These are phyloP conservation scores for grape (Vitis vinifera) DNA, from an alignment of 164 flowering plant genomes.

Conservation along the genomic window DNA sequence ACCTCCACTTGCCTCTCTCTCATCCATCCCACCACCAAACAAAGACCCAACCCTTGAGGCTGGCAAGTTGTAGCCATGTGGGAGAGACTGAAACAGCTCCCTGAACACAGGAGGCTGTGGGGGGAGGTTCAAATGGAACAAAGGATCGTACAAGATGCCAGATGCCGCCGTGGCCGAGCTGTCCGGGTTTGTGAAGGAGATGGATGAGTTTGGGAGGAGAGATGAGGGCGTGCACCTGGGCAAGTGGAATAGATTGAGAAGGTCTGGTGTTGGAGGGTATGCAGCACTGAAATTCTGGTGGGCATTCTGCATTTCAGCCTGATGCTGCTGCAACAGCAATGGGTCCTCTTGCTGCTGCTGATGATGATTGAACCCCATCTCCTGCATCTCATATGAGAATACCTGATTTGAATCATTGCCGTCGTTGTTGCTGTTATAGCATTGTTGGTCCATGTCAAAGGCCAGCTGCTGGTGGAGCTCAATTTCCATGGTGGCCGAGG, in stretches of 20 bases:
- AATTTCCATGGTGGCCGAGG: constrained; percentile 18
- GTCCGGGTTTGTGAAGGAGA: constrained; percentile 30
- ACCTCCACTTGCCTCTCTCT: constrained; percentile 37
- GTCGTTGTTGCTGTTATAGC: constrained; percentile 7
- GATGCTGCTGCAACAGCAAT: too few relatives aligned
- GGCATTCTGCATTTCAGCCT: constrained; percentile 9
- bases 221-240: constrained; percentile 44
- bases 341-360: constrained; percentile 9
- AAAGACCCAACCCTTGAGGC: constrained; percentile 33
- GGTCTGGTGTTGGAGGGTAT: constrained; percentile 37
- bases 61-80: constrained; percentile 43
- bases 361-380: constrained; percentile 15
- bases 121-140: constrained; percentile 64
- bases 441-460: constrained; percentile 25
- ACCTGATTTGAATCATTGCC: constrained; percentile 16
- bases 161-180: constrained; percentile 31
- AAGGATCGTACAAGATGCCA: constrained; percentile 49
- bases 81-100: constrained; percentile 63
- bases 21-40: constrained; percentile 47
- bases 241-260: constrained; percentile 53
- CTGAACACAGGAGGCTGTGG: constrained; percentile 70
- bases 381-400: constrained; percentile 21
- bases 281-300: constrained; percentile 29
- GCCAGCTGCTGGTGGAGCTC: constrained; percentile 31
- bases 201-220: constrained; percentile 41